These are phyloP conservation scores for Pichia californica DNA, from an alignment of 805 yeast genomes.

Conservation along the genomic window DNA sequence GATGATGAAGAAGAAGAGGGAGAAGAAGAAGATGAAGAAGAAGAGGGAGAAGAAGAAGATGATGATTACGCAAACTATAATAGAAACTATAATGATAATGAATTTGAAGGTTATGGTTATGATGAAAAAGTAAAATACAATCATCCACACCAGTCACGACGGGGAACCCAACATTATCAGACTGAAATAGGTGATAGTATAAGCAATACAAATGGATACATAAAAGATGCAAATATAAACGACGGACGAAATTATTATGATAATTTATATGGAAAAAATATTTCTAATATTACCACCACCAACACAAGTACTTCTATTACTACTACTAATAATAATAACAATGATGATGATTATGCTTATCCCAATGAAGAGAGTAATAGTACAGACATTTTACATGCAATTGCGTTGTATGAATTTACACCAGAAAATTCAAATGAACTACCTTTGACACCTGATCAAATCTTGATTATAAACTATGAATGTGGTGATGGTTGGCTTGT, in stretches of 20 bases:
- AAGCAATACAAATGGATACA: too few species aligned
- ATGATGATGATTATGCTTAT: too few species aligned
- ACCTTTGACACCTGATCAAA: conserved; percentile 69
- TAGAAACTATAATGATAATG: too few species aligned
- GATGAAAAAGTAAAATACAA: too few species aligned
- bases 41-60: not conserved
- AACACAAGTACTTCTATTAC: not conserved
- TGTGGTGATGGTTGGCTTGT: conserved; percentile 99
- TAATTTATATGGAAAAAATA: not conserved
- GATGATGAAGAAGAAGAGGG: conserved; percentile 12
- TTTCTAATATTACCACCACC: too few species aligned
- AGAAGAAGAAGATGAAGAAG: conserved; percentile 14
- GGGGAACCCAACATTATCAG: too few species aligned
- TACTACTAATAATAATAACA: too few species aligned
- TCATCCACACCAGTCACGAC: too few species aligned
- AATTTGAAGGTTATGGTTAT: not conserved
- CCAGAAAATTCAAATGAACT: conserved; percentile 96
- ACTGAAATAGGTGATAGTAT: too few species aligned
- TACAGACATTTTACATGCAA: conserved; percentile 39
- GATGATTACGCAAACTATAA: not conserved
- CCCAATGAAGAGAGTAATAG: conserved; percentile 8
- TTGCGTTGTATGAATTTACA: conserved; percentile 81
- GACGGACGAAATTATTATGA: not conserved
- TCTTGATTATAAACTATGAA: conserved; percentile 77
- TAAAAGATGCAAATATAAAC: too few species aligned